Percentiles rank a stretch among this genome's conserved stretches.
These are phyloP conservation scores for Metschnikowia lunata DNA, from an alignment of 805 yeast species.

Conservation along the genomic window DNA sequence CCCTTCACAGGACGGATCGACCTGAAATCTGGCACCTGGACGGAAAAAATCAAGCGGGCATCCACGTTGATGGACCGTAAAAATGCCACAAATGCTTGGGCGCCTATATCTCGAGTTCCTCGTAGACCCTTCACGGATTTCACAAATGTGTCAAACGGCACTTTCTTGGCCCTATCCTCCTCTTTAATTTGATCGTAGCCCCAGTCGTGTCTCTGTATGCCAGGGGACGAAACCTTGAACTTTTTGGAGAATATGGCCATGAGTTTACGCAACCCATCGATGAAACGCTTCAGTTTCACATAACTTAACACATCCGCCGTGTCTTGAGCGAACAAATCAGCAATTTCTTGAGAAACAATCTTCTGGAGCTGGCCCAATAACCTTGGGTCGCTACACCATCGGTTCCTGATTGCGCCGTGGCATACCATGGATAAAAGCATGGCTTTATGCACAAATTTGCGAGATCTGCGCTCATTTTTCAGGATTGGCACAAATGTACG, in stretches of 20 bases:
- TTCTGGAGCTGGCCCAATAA: conserved; percentile 40
- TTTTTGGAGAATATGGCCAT: conserved; percentile 57
- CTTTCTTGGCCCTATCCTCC: conserved; percentile 10
- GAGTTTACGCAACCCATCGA: conserved; percentile 71
- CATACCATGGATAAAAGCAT: conserved; percentile 54
- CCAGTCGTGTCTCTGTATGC: conserved; percentile 36
- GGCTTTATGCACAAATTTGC: conserved; percentile 56
- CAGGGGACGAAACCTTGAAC: conserved; percentile 46
- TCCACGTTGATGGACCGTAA: conserved; percentile 66
- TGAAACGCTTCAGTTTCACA: conserved; percentile 58
- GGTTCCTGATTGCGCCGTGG: conserved; percentile 67
- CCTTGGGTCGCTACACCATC: conserved; percentile 59
- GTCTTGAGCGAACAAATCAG: conserved; percentile 38
- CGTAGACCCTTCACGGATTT: conserved; percentile 39
- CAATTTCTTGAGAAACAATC: conserved; percentile 45
- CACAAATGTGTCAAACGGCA: conserved; percentile 42
- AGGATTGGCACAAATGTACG: conserved; percentile 36
- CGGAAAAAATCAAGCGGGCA: conserved; percentile 72
- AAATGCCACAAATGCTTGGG: conserved; percentile 82
- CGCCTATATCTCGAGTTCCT: conserved; percentile 77
- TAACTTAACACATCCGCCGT: conserved; percentile 15
- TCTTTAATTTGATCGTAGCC: conserved; percentile 17
- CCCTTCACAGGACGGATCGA: conserved; percentile 13
- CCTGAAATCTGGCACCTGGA: conserved; percentile 80
- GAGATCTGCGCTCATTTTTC: conserved; percentile 49